Conservation (phyloP, 2,329 filamentous ascomycete species). For the Hymenoscyphus fructigenus region DNA sequence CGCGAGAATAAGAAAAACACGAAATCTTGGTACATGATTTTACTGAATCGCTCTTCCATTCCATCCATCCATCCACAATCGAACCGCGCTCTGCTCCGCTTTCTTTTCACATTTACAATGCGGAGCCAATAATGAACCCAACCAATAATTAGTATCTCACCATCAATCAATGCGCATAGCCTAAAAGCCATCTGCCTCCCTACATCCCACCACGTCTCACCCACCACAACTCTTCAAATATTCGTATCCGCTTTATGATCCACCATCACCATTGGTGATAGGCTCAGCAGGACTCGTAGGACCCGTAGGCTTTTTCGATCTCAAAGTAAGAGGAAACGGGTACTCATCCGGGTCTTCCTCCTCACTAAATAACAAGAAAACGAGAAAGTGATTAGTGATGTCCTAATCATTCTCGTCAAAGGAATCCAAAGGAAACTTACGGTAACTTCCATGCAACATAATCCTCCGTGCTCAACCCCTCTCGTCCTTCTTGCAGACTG, state of each 20-base stretch:
- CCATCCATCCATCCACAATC: no score
- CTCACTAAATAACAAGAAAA: constrained; percentile 55
- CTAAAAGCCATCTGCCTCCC: no score
- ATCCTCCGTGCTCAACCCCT: constrained; percentile 92
- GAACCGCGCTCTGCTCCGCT: no score
- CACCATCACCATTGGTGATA: constrained; percentile 28
- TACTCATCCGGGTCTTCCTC: constrained; percentile 88
- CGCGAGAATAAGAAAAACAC: no score
- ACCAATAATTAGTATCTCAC: no score
- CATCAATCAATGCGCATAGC: no score
- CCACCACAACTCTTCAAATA: not conserved
- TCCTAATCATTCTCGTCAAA: not conserved
- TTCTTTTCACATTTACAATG: no score
- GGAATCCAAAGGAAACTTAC: constrained; percentile 63
- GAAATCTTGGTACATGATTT: no score
- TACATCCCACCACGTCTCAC: not conserved
- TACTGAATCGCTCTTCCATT: no score
- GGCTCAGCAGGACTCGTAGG: constrained; percentile 33
- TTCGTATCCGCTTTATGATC: not conserved
- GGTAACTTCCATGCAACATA: constrained; percentile 98
- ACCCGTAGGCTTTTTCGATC: constrained; percentile 41
- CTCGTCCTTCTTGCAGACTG: constrained; percentile 88
- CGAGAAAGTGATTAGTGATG: constrained; percentile 22
- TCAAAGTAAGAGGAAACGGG: constrained; percentile 67
- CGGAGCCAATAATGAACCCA: no score